phyloP scores from a whole-genome alignment of 805 yeast genomes.

The Myxozyma geophila region DNA sequence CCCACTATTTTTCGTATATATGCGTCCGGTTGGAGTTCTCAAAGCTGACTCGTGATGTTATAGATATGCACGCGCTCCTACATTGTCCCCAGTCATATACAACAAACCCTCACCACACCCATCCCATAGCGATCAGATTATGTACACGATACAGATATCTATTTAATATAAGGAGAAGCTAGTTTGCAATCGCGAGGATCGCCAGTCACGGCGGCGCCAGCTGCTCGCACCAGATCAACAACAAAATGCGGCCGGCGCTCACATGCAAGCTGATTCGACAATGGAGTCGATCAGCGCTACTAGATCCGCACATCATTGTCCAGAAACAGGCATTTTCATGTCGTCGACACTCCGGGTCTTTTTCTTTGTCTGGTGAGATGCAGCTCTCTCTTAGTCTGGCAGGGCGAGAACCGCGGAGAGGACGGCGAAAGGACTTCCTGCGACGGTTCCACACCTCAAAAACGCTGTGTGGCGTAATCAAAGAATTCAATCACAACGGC shows the following conservation, averaged over 20 bases:
- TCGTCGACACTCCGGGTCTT: background rate
- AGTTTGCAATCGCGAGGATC: background rate
- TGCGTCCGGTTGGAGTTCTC: too few relatives aligned
- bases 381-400: background rate
- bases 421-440: background rate
- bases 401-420: background rate
- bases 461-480: background rate
- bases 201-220: background rate
- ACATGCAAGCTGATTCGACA: constrained; percentile 22
- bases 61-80: background rate
- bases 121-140: background rate
- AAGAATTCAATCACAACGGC: background rate
- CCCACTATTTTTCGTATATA: too few relatives aligned
- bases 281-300: constrained; percentile 15
- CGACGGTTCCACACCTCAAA: background rate
- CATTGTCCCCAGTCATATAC: background rate
- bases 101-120: background rate
- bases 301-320: background rate
- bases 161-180: background rate
- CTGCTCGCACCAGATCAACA: constrained; percentile 1
- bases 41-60: background rate
- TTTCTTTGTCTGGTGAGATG: background rate
- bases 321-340: background rate
- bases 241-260: constrained; percentile 24
- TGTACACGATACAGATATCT: background rate